Base-by-base conservation (phyloP, 805 yeast genomes). In the Saccharomycopsis sp. region DNA sequence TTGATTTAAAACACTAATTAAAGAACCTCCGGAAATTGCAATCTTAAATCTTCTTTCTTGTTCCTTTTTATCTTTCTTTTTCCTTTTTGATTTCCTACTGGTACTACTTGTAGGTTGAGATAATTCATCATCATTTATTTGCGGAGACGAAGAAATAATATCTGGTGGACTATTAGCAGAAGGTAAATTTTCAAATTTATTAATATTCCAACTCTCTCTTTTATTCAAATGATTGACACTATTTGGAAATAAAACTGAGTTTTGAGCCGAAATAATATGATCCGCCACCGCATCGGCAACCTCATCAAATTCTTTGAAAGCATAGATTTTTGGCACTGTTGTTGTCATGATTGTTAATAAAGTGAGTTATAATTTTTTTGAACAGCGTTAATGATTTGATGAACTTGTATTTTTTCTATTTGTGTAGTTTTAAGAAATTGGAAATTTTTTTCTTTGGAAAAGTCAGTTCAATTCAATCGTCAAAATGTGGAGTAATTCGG, bases 251-350 rank as follows among this genome's bases (percentile, higher is more conserved):
- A 82, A 62, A 8, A 87, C 73, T 46, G 70, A 61, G 54, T 88
- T 84, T 62, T 92, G 97, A 10, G 95, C 94, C 21, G 83, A 74
- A 27, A 87, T 76, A 36, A 89, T 80, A 59, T 88, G 95, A 60
- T 92, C 96, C 1, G 96, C 96, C 21, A 89, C 95, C 19, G 97
- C 97, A 40, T 83, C 94, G 2, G 97, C 96, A 25, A 89, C 96
- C 14, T 84, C 92, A 21, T 76, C 67, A 54, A 85, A 79, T 59
- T 83, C 94, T 33, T 87, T 92, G 58, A 92, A 89, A 37, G 96
- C 84, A 69, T 85, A 88, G 39, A 89, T 80, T 46, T 86, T 76
- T 15, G 98, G 97, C 19, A 87, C 95, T 4, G 95, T 83, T 3
- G 95, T 84, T 2, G 95, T 85, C 95, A 86, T 86, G 23, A 28